phyloP scores from a whole-genome alignment of 2,329 filamentous ascomycete species.

The Scedosporium dehoogii region DNA sequence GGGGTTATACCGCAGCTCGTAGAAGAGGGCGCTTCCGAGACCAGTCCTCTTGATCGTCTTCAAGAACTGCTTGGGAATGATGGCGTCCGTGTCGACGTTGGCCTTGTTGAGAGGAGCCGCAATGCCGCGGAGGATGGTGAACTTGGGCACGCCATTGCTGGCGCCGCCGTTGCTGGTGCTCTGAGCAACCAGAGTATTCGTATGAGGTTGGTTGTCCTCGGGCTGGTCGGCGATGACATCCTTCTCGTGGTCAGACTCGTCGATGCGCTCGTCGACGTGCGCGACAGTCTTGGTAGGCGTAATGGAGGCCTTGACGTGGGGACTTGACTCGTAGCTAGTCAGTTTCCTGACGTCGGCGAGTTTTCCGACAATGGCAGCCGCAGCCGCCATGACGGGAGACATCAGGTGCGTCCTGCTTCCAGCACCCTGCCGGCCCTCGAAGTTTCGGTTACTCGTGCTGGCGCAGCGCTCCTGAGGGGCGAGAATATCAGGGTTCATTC shows the following conservation, averaged over 20 bases:
- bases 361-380: slow-evolving; percentile 80
- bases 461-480: slow-evolving; percentile 88
- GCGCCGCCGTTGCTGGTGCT: slow-evolving; percentile 22
- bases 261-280: slow-evolving; percentile 42
- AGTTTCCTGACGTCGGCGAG: slow-evolving; percentile 85
- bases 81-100: slow-evolving; percentile 97
- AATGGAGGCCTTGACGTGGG: slow-evolving; percentile 48
- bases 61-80: slow-evolving; percentile 98
- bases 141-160: slow-evolving; percentile 64
- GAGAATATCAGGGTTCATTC: slow-evolving; percentile 98
- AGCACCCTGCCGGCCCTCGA: slow-evolving; percentile 91
- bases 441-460: slow-evolving; percentile 93
- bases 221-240: slow-evolving; percentile 48
- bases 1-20: slow-evolving; percentile 67
- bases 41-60: slow-evolving; percentile 99
- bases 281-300: slow-evolving; percentile 27
- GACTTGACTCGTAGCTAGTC: slow-evolving; percentile 47
- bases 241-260: slow-evolving; percentile 39
- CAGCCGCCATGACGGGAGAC: slow-evolving; percentile 94
- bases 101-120: slow-evolving; percentile 78
- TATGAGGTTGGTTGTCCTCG: slow-evolving; percentile 54
- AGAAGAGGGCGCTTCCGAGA: slow-evolving; percentile 79
- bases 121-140: slow-evolving; percentile 73
- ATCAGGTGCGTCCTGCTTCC: slow-evolving; percentile 87
- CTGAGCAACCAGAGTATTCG: slow-evolving; percentile 47